Evolutionary conservation across 108 stramenopile species (phyloP).

Genomic region (Stephanodiscus minutulus): DNA sequence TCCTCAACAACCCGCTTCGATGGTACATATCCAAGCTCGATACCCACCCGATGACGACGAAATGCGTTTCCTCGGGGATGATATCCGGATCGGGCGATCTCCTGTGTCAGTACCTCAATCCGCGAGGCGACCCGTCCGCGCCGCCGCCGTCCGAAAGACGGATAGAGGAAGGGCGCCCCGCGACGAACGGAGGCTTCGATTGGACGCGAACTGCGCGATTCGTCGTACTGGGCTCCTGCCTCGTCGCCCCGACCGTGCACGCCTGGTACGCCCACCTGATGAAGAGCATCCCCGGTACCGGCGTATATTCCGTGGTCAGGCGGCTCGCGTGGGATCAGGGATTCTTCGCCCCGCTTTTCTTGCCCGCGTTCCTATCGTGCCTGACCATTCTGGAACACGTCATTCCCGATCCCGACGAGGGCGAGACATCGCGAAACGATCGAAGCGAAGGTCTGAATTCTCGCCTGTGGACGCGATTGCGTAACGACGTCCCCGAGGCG

Average conservation of each 20-base stretch:
- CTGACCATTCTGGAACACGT: slow-evolving; percentile 69
- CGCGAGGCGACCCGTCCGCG: not conserved
- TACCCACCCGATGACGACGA: slow-evolving; percentile 74
- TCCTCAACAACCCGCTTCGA: slow-evolving; percentile 27
- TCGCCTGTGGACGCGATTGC: slow-evolving; percentile 30
- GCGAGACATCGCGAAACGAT: too few species aligned
- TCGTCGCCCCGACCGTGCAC: slow-evolving; percentile 85
- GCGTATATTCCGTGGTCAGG: slow-evolving; percentile 35
- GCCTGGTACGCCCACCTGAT: slow-evolving; percentile 72
- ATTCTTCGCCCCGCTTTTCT: slow-evolving; percentile 72
- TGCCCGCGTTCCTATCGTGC: slow-evolving; percentile 62
- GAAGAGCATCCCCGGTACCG: slow-evolving; percentile 60
- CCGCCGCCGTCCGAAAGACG: not conserved
- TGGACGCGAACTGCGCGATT: slow-evolving; percentile 65
- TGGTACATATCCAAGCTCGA: slow-evolving; percentile 77
- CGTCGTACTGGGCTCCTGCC: slow-evolving; percentile 60
- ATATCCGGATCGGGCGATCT: slow-evolving; percentile 75
- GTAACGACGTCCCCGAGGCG: slow-evolving; percentile 47
- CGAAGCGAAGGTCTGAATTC: not conserved
- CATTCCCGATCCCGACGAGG: not conserved
- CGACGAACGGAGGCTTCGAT: slow-evolving; percentile 23
- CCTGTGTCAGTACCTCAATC: slow-evolving; percentile 59
- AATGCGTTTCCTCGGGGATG: slow-evolving; percentile 69
- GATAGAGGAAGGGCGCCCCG: too few species aligned
- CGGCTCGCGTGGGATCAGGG: slow-evolving; percentile 75